A percentile compares a stretch with the other conserved stretches of the same genome.
These are phyloP conservation scores for Nannizziopsis arthrosporioides DNA, from an alignment of 2,329 filamentous ascomycete genomes.

Conservation along the genomic window DNA sequence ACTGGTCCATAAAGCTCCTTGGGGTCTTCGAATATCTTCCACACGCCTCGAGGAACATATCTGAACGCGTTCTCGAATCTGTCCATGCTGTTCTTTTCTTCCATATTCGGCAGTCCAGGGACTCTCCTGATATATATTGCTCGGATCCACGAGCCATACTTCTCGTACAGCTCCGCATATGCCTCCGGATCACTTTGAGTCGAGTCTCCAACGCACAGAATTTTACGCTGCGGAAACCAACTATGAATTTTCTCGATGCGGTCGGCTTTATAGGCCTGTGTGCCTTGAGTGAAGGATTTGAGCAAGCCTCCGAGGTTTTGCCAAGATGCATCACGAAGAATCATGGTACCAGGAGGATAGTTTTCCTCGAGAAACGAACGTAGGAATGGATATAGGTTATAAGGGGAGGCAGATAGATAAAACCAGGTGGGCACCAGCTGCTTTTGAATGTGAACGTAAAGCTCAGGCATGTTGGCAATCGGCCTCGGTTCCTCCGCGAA, in stretches of 20 bases:
- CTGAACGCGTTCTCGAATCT: slow-evolving; percentile 78
- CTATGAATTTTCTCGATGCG: slow-evolving; percentile 64
- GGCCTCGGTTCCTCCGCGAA: slow-evolving; percentile 65
- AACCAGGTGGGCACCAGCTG: slow-evolving; percentile 63
- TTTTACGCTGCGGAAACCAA: slow-evolving; percentile 67
- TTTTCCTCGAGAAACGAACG: slow-evolving; percentile 57
- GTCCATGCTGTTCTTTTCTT: slow-evolving; percentile 59
- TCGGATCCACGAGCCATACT: slow-evolving; percentile 63
- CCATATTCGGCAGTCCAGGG: slow-evolving; percentile 60
- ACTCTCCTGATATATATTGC: slow-evolving; percentile 81
- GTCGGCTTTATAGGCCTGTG: slow-evolving; percentile 73
- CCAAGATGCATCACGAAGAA: slow-evolving; percentile 77
- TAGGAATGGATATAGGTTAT: slow-evolving; percentile 86
- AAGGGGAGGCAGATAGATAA: slow-evolving; percentile 87
- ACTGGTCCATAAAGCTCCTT: slow-evolving; percentile 43
- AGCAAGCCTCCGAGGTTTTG: slow-evolving; percentile 72
- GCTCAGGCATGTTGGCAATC: slow-evolving; percentile 68
- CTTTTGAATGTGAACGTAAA: slow-evolving; percentile 57
- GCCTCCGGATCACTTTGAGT: slow-evolving; percentile 86
- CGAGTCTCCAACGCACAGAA: slow-evolving; percentile 79
- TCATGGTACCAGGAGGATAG: slow-evolving; percentile 67
- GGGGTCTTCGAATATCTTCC: slow-evolving; percentile 74
- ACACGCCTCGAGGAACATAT: slow-evolving; percentile 55
- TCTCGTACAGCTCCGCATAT: slow-evolving; percentile 65
- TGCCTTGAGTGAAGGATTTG: slow-evolving; percentile 65